Conservation (phyloP, 768 basidiomycete species). For the Pleurotus sapidus region DNA sequence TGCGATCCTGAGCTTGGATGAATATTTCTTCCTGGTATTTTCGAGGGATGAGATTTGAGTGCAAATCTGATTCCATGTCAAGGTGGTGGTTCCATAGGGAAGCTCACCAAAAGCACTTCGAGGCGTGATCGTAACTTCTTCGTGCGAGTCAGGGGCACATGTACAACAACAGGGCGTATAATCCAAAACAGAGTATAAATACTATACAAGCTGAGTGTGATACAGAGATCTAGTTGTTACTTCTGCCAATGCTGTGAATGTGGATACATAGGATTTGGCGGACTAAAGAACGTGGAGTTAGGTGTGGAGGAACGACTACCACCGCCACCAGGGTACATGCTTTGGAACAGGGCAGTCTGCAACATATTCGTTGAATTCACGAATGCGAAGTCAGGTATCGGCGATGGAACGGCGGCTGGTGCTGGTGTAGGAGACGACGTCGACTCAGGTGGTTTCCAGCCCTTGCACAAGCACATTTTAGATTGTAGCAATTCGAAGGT, state of each 20-base stretch:
- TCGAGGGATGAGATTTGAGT: background rate
- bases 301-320: slow-evolving; percentile 2
- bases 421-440: background rate
- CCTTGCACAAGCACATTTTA: background rate
- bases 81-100: no score
- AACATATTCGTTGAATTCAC: background rate
- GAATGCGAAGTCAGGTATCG: background rate
- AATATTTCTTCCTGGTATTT: slow-evolving; percentile 13
- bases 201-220: background rate
- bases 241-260: background rate
- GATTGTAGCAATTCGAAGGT: background rate
- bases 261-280: background rate
- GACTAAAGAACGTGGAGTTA: background rate
- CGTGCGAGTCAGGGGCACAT: no score
- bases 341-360: background rate
- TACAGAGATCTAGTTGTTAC: background rate
- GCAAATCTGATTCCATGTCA: no score
- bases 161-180: no score
- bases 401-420: background rate
- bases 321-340: background rate
- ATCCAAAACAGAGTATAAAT: no score
- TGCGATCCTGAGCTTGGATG: slow-evolving; percentile 37
- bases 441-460: slow-evolving; percentile 5
- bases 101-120: no score
- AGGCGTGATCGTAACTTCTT: no score